Evolutionary conservation across 176 grass and related monocot genomes (phyloP).

Genomic region (Alopecurus myosuroides): DNA sequence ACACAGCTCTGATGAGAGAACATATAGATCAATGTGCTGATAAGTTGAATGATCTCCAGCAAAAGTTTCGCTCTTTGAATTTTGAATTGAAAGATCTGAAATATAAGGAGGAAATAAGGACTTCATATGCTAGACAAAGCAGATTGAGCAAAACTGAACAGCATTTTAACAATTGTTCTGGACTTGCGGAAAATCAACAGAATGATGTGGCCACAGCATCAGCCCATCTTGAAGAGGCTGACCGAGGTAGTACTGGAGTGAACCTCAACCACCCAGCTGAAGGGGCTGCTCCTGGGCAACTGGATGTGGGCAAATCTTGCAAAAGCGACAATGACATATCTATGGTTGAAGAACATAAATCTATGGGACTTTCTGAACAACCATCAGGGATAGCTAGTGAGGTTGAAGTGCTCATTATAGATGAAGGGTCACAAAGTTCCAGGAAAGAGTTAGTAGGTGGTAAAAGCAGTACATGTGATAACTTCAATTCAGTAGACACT

Average conservation of each 20-base stretch:
- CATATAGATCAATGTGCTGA: constrained; percentile 88
- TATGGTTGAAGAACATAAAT: constrained; percentile 38
- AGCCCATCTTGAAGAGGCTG: constrained; percentile 34
- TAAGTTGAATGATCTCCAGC: constrained; percentile 75
- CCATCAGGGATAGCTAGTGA: constrained; percentile 18
- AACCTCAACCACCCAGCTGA: constrained; percentile 46
- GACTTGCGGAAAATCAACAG: constrained; percentile 37
- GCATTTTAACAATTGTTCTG: constrained; percentile 31
- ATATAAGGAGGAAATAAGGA: constrained; percentile 55
- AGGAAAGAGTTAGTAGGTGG: constrained; percentile 16
- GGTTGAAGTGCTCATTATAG: constrained; percentile 5
- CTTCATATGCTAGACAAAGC: constrained; percentile 39
- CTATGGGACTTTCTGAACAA: constrained; percentile 31
- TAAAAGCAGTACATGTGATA: constrained; percentile 29
- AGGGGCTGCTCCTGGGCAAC: constrained; percentile 11
- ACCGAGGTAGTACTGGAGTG: constrained; percentile 32
- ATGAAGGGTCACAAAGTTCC: constrained; percentile 31
- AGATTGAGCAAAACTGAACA: constrained; percentile 48
- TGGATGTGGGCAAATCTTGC: constrained; percentile 16
- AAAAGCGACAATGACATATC: constrained; percentile 26
- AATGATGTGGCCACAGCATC: constrained; percentile 15
- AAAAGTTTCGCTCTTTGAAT: constrained; percentile 64
- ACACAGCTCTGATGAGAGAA: constrained; percentile 82
- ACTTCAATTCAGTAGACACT: constrained; percentile 10
- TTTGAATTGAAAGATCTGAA: constrained; percentile 82